These are phyloP conservation scores for Peronospora farinosa DNA, from an alignment of 352 stramenopile genomes.

Conservation along the genomic window DNA sequence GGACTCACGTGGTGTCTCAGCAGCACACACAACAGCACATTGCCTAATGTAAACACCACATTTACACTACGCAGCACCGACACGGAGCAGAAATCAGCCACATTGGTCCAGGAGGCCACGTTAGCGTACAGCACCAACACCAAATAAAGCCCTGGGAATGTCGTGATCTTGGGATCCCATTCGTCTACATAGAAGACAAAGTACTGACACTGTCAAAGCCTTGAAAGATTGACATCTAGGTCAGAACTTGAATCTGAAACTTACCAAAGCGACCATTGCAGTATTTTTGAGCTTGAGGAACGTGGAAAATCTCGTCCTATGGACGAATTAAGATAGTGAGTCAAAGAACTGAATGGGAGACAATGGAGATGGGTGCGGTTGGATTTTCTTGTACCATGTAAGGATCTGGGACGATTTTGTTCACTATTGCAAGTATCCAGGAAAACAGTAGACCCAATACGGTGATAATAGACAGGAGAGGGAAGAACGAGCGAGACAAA, in stretches of 20 bases:
- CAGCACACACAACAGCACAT: conserved; percentile 40
- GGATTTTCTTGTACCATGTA: conserved; percentile 50
- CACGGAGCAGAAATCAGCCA: conserved; percentile 46
- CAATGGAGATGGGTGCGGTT: background rate
- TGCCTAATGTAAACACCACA: conserved; percentile 69
- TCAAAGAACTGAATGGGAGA: background rate
- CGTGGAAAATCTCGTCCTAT: conserved; percentile 84
- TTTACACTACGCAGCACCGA: conserved; percentile 69
- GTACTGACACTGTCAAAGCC: background rate
- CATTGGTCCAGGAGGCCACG: conserved; percentile 5
- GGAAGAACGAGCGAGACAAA: conserved; percentile 1
- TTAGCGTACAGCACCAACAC: conserved; percentile 42
- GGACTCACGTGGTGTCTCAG: conserved; percentile 41
- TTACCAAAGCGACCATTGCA: conserved; percentile 61
- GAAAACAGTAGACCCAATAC: conserved; percentile 23
- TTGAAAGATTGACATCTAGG: background rate
- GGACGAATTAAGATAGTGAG: background rate
- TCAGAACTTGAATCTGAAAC: conserved; percentile 1
- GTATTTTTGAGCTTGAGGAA: conserved; percentile 77
- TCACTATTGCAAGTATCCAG: conserved; percentile 31
- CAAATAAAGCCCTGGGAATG: conserved; percentile 86
- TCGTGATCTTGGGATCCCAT: conserved; percentile 91
- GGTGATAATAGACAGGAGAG: conserved; percentile 8
- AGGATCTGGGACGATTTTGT: conserved; percentile 32
- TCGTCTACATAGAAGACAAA: conserved; percentile 33